Conservation (phyloP, 1,284 basidiomycete species). For the Baeospora myosura region DNA sequence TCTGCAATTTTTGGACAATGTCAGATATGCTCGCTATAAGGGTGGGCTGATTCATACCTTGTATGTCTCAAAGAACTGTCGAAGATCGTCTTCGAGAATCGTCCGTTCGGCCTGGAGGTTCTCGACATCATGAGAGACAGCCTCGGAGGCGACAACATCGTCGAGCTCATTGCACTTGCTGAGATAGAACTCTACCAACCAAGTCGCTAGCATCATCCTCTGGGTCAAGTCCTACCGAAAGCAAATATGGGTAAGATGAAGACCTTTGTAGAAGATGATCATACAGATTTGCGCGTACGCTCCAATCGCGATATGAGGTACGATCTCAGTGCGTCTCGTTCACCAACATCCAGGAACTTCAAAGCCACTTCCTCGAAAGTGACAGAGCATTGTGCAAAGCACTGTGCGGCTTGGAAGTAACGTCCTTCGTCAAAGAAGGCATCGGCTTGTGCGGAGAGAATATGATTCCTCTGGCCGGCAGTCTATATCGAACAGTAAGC, state of each 20-base stretch:
- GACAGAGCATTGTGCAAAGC: conserved; percentile 83
- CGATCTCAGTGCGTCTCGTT: conserved; percentile 88
- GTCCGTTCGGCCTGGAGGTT: conserved; percentile 77
- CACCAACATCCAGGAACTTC: conserved; percentile 83
- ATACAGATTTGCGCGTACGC: conserved; percentile 68
- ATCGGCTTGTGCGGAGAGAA: conserved; percentile 82
- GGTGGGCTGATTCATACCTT: conserved; percentile 43
- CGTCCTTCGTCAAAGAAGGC: conserved; percentile 76
- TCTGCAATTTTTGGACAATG: conserved; percentile 31
- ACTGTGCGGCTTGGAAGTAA: conserved; percentile 88
- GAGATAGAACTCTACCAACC: conserved; percentile 97
- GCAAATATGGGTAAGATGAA: not conserved
- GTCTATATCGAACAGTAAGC: conserved; percentile 41
- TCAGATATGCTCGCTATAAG: conserved; percentile 3
- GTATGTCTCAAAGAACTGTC: conserved; percentile 89
- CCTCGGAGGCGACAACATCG: conserved; percentile 81
- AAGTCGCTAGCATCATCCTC: conserved; percentile 96
- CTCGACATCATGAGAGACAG: conserved; percentile 78
- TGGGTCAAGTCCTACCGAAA: conserved; percentile 75
- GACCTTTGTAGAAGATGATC: conserved; percentile 17
- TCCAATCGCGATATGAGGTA: conserved; percentile 89
- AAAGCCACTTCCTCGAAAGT: conserved; percentile 92
- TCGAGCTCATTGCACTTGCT: conserved; percentile 96
- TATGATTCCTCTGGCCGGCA: conserved; percentile 75
- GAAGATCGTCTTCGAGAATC: conserved; percentile 88